Conservation (phyloP, 257 asterid species). For the Linderniella brevidens region DNA sequence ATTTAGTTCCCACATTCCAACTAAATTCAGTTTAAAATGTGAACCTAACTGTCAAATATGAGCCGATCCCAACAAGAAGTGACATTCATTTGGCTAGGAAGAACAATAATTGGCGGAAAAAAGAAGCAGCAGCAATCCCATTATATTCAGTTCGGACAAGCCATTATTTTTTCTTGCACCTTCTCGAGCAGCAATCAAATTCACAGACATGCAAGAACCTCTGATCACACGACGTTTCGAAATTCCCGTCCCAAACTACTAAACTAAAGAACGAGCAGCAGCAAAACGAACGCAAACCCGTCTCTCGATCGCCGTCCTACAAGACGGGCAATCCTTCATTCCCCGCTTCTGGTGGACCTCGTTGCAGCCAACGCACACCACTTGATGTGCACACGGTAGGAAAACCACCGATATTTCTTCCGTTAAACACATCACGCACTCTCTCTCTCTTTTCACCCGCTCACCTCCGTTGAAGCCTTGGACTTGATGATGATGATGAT, state of each 20-base stretch:
- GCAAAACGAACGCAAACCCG: conserved; percentile 51
- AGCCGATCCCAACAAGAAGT: too few species aligned
- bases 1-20: too few species aligned
- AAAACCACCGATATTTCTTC: conserved; percentile 71
- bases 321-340: conserved; percentile 73
- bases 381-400: conserved; percentile 72
- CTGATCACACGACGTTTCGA: background rate
- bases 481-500: background rate
- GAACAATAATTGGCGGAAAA: too few species aligned
- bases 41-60: too few species aligned
- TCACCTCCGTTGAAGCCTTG: conserved; percentile 7
- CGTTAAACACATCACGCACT: conserved; percentile 65
- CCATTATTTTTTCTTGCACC: background rate
- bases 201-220: background rate
- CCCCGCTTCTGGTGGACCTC: conserved; percentile 70
- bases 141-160: too few species aligned
- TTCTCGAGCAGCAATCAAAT: background rate
- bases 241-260: background rate
- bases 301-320: conserved; percentile 49
- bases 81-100: too few species aligned
- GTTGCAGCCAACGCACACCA: conserved; percentile 47
- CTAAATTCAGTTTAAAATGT: too few species aligned
- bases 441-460: conserved; percentile 45
- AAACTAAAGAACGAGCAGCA: conserved; percentile 13
- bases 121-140: too few species aligned